Evolutionary conservation across 2,329 filamentous ascomycete genomes (phyloP), one percentile per base, ranked within the genome.

Genomic region (Penicillium sclerotiorum): DNA sequence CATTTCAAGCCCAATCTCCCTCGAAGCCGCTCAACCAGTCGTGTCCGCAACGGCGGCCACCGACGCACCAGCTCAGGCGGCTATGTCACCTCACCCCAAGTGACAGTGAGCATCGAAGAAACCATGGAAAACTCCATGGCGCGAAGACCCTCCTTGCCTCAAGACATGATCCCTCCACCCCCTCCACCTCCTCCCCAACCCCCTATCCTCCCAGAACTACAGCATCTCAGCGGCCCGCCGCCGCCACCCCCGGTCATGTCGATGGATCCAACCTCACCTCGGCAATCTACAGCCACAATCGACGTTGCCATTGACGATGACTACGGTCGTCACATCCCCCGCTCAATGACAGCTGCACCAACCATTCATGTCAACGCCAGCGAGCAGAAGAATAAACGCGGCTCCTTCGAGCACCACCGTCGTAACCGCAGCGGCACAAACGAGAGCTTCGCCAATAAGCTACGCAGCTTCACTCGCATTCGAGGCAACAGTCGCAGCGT

Each of bases 141-240:
- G 4, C 36, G 43, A 33, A 58, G 40, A 43, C 45, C 49, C 1
- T 52, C 52, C 7, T 43, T 36, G 5, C 41, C 54, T 0, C 50
- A 63, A 18, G 61, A 65, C 15, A 47, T 45, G 20, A 61, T 58
- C 12, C 58, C 59, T 4, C 59, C 58, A 8, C 58, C 58, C 1
- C 57, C 57, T 28, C 41, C 59, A 7, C 59, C 33, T 9, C 33
- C 33, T 8, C 33, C 33, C 5, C 15, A 57, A 20, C 79, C 80
- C 11, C 77, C 80, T 8, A 70, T 84, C 8, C 73, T 86, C 15
- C 80, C 83, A 6, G 81, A 86, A 60, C 74, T 86, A 8, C 82
- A 84, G 60, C 83, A 86, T 64, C 71, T 86, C 13, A 78, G 77
- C 20, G 73, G 67, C 8, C 80, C 80, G 9, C 80, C 80, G 1